Evolutionary conservation across 2,329 filamentous ascomycete genomes (phyloP).

Genomic region (Ophiostoma perfectum): DNA sequence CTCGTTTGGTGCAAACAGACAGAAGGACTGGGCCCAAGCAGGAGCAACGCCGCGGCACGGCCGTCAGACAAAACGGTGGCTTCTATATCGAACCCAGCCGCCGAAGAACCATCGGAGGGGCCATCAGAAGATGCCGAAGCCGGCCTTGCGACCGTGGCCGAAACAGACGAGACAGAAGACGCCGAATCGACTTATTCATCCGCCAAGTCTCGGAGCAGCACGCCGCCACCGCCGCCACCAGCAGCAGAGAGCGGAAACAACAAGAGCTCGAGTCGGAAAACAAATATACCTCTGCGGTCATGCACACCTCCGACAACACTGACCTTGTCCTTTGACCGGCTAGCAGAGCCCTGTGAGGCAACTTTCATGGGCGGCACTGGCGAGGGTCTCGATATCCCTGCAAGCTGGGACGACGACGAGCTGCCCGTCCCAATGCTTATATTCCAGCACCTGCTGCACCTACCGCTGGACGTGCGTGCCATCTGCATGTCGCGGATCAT

Average conservation of each 20-base stretch:
- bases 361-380: slow-evolving; percentile 57
- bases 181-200: slow-evolving; percentile 7
- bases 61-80: background rate
- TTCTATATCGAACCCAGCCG: background rate
- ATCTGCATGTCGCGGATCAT: slow-evolving; percentile 84
- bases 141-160: slow-evolving; percentile 48
- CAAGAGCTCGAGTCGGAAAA: slow-evolving; percentile 24
- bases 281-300: slow-evolving; percentile 42
- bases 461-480: slow-evolving; percentile 77
- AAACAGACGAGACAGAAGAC: slow-evolving; percentile 48
- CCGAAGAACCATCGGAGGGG: background rate
- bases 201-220: slow-evolving; percentile 22
- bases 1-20: slow-evolving; percentile 67
- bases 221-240: slow-evolving; percentile 31
- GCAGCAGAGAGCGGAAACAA: background rate
- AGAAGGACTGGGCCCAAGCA: slow-evolving; percentile 25
- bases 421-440: slow-evolving; percentile 69
- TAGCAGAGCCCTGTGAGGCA: slow-evolving; percentile 70
- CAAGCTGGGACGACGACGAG: slow-evolving; percentile 79
- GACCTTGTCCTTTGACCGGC: slow-evolving; percentile 60
- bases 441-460: slow-evolving; percentile 66
- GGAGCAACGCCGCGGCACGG: slow-evolving; percentile 24
- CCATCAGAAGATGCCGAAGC: slow-evolving; percentile 27
- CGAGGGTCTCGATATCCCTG: slow-evolving; percentile 37
- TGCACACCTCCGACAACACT: slow-evolving; percentile 49